phyloP scores from a whole-genome alignment of 768 basidiomycete species.

The Boletus rubescentipes region DNA sequence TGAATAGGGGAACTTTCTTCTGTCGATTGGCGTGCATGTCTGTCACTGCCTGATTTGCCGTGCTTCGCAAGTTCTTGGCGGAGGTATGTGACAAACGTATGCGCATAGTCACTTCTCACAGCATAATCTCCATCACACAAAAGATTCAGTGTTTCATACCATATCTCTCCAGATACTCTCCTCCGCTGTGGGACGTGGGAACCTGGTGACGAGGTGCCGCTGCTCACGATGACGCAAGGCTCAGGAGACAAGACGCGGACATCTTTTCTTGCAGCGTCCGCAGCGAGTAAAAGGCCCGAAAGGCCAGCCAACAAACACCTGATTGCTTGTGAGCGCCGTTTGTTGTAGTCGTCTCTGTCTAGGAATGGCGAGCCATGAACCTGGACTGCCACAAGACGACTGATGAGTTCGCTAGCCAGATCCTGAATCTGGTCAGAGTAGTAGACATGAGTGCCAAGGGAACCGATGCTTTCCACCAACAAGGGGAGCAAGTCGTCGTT shows the following conservation, averaged over 20 bases:
- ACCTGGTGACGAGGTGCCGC: conserved; percentile 25
- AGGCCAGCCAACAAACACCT: conserved; percentile 69
- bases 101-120: conserved; percentile 78
- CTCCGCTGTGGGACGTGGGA: conserved; percentile 54
- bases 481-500: conserved; percentile 64
- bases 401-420: conserved; percentile 79
- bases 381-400: conserved; percentile 70
- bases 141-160: conserved; percentile 88
- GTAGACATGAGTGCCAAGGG: conserved; percentile 88
- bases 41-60: conserved; percentile 45
- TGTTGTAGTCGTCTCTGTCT: conserved; percentile 38
- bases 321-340: conserved; percentile 61
- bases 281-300: conserved; percentile 65
- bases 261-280: conserved; percentile 42
- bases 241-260: conserved; percentile 15
- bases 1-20: conserved; percentile 50
- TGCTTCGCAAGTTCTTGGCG: conserved; percentile 70
- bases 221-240: conserved; percentile 29
- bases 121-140: conserved; percentile 76
- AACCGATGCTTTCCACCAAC: conserved; percentile 75
- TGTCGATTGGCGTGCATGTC: conserved; percentile 44
- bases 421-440: conserved; percentile 97
- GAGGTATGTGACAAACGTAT: conserved; percentile 73
- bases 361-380: conserved; percentile 53
- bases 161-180: conserved; percentile 75